phyloP scores from a whole-genome alignment of 805 yeast species.

The Yamadazyma ubonensis region DNA sequence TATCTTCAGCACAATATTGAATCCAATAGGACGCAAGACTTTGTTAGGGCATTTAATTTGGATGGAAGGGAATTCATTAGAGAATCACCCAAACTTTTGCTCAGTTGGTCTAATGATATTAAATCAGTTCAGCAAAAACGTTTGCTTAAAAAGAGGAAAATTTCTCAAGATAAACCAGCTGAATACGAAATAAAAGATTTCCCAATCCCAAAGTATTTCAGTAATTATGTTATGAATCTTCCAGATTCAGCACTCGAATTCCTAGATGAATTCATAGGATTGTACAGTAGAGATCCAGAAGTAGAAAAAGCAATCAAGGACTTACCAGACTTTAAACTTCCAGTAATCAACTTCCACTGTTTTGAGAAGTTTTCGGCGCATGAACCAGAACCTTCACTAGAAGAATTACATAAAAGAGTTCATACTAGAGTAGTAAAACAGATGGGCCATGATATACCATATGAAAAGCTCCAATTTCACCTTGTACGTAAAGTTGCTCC shows the following conservation, averaged over 20 bases:
- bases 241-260: constrained; percentile 92
- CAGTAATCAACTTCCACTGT: constrained; percentile 84
- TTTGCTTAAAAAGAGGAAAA: constrained; percentile 36
- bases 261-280: constrained; percentile 72
- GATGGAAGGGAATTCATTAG: constrained; percentile 85
- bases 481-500: constrained; percentile 94
- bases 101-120: constrained; percentile 40
- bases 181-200: constrained; percentile 20
- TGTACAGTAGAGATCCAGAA: constrained; percentile 48
- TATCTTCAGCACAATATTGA: constrained; percentile 64
- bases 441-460: constrained; percentile 47
- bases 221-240: constrained; percentile 89
- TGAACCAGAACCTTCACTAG: constrained; percentile 68
- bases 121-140: constrained; percentile 34
- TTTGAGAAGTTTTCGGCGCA: constrained; percentile 83
- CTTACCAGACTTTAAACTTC: constrained; percentile 55
- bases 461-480: constrained; percentile 61
- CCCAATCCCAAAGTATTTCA: constrained; percentile 52
- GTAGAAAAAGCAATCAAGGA: constrained; percentile 32
- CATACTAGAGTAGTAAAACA: constrained; percentile 48
- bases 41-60: constrained; percentile 62
- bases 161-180: constrained; percentile 38
- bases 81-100: constrained; percentile 52
- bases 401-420: constrained; percentile 67
- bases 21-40: constrained; percentile 58